These are phyloP conservation scores for Sclerospora graminicola DNA, from an alignment of 352 stramenopile species.

Conservation along the genomic window DNA sequence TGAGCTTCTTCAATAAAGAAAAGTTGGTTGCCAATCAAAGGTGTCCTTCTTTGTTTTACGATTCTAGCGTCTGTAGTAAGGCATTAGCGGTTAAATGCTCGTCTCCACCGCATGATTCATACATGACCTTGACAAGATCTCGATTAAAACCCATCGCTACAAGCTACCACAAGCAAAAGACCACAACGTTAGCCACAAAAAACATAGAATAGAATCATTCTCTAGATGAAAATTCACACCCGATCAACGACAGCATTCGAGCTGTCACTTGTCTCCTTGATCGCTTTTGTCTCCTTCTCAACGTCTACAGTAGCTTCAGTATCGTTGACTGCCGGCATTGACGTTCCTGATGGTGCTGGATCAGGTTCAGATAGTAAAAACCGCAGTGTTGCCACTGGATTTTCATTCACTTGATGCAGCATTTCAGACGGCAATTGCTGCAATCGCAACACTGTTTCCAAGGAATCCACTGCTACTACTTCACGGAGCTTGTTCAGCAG, in stretches of 20 bases:
- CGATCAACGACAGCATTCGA: slow-evolving; percentile 9
- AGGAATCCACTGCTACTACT: slow-evolving; percentile 20
- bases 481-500: slow-evolving; percentile 21
- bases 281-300: background rate
- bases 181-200: background rate
- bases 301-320: slow-evolving; percentile 9
- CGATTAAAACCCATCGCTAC: slow-evolving; percentile 43
- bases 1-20: background rate
- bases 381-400: slow-evolving; percentile 28
- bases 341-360: slow-evolving; percentile 1
- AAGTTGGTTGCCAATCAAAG: background rate
- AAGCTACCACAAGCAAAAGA: slow-evolving; percentile 24
- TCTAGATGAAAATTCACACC: slow-evolving; percentile 16
- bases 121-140: slow-evolving; percentile 40
- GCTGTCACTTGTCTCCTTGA: background rate
- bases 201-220: background rate
- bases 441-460: slow-evolving; percentile 38
- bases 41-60: background rate
- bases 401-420: slow-evolving; percentile 35
- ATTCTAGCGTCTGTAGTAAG: slow-evolving; percentile 43
- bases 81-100: slow-evolving; percentile 45
- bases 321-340: background rate
- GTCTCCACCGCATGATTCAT: slow-evolving; percentile 49
- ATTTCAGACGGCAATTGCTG: slow-evolving; percentile 29
- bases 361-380: slow-evolving; percentile 18